Conservation (phyloP, 495 filamentous ascomycete species). For the Aspergillus bertholletiae region DNA sequence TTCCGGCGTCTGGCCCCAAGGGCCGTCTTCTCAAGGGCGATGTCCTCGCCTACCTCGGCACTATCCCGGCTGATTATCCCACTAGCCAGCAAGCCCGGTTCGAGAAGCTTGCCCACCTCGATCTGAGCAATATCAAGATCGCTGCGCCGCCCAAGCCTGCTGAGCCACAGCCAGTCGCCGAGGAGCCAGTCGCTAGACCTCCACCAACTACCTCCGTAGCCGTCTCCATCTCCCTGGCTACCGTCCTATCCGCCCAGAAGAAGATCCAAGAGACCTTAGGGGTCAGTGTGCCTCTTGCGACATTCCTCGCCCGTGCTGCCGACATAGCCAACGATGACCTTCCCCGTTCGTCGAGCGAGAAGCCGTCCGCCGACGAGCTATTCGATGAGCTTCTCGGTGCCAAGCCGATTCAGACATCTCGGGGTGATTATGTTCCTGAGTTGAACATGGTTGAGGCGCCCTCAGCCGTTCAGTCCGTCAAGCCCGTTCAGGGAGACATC, state of each 20-base stretch:
- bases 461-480: constrained; percentile 19
- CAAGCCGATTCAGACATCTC: constrained; percentile 49
- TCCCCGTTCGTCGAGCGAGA: constrained; percentile 56
- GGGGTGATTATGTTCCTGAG: constrained; percentile 68
- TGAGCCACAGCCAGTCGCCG: constrained; percentile 31
- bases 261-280: constrained; percentile 71
- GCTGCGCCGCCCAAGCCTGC: constrained; percentile 53
- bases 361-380: constrained; percentile 72
- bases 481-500: constrained; percentile 52
- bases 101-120: constrained; percentile 73
- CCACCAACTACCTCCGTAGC: constrained; percentile 42
- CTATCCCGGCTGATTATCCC: constrained; percentile 65
- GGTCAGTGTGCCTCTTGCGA: constrained; percentile 76
- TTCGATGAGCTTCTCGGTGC: constrained; percentile 86
- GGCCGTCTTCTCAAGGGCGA: constrained; percentile 93
- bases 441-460: constrained; percentile 55
- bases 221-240: constrained; percentile 70
- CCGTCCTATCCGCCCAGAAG: constrained; percentile 75
- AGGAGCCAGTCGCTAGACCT: constrained; percentile 34
- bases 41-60: constrained; percentile 84
- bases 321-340: constrained; percentile 83
- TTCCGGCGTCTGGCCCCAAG: constrained; percentile 82
- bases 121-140: constrained; percentile 92
- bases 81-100: constrained; percentile 65
- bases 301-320: constrained; percentile 79